A percentile compares a stretch with the other conserved stretches of the same genome.
phyloP scores from a whole-genome alignment of 2,329 filamentous ascomycete genomes.

The Botrytis pseudocinerea region DNA sequence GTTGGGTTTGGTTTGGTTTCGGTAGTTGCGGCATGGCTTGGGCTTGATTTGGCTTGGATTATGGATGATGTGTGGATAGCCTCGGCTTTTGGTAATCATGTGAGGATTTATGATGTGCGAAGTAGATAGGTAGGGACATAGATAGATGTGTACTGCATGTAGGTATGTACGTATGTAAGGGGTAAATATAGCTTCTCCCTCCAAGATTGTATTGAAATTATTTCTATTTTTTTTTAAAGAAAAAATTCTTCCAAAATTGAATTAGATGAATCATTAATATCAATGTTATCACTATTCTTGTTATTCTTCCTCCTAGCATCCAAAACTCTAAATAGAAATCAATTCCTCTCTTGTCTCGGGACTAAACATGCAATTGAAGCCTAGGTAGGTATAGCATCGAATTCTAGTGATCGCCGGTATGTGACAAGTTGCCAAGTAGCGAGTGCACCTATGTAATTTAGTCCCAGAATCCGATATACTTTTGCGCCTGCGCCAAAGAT shows the following conservation, averaged over 20 bases:
- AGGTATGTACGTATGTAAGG: neutral
- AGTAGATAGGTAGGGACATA: no score
- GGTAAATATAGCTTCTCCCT: neutral
- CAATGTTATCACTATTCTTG: neutral
- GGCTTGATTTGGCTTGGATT: no score
- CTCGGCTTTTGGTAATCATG: neutral
- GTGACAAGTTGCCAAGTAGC: neutral
- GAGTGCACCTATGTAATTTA: neutral
- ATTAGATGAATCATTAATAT: neutral
- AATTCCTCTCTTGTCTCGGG: neutral
- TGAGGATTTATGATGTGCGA: neutral
- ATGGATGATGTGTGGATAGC: neutral
- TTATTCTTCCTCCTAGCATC: neutral
- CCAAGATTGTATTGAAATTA: neutral
- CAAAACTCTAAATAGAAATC: neutral
- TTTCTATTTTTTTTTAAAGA: no score
- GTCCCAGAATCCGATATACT: neutral
- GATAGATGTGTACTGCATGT: no score
- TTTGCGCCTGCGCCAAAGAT: neutral
- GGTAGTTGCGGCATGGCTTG: neutral
- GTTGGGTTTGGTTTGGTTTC: neutral
- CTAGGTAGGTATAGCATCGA: neutral
- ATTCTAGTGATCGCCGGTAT: neutral
- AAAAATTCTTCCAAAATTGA: neutral
- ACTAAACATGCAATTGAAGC: neutral